Conservation (phyloP, 495 filamentous ascomycete species). For the Penicillium malachiteum region DNA sequence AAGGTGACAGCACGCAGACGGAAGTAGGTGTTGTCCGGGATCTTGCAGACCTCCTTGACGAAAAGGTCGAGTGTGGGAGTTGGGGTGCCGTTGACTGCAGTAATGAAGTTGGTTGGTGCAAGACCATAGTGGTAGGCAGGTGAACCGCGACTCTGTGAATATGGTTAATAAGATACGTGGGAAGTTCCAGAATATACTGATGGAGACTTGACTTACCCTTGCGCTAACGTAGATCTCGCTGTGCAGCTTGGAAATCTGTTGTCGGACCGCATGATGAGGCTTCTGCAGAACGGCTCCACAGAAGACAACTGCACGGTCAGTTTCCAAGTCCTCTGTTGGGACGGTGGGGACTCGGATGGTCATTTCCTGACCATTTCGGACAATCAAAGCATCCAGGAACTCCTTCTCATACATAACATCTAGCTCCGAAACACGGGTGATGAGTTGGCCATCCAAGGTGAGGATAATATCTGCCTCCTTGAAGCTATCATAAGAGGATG, state of each 20-base stretch:
- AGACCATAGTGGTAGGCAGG: slow-evolving; percentile 92
- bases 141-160: slow-evolving; percentile 62
- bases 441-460: slow-evolving; percentile 84
- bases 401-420: slow-evolving; percentile 96
- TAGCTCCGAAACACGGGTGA: slow-evolving; percentile 88
- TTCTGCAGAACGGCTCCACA: slow-evolving; percentile 92
- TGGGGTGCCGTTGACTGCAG: slow-evolving; percentile 83
- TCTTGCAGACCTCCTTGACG: slow-evolving; percentile 72
- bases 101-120: slow-evolving; percentile 95
- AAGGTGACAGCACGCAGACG: slow-evolving; percentile 91
- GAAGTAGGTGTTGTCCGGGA: slow-evolving; percentile 97
- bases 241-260: slow-evolving; percentile 96
- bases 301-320: slow-evolving; percentile 85
- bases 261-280: slow-evolving; percentile 92
- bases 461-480: slow-evolving; percentile 92
- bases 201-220: slow-evolving; percentile 48
- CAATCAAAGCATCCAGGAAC: slow-evolving; percentile 75
- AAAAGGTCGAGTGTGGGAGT: slow-evolving; percentile 82
- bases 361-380: slow-evolving; percentile 83
- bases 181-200: not conserved
- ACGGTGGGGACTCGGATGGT: slow-evolving; percentile 79
- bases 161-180: slow-evolving; percentile 13
- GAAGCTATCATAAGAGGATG: slow-evolving; percentile 47
- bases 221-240: slow-evolving; percentile 96
- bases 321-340: slow-evolving; percentile 86